Conservation (phyloP, 306 rosid species). For the Medicago arabica region DNA sequence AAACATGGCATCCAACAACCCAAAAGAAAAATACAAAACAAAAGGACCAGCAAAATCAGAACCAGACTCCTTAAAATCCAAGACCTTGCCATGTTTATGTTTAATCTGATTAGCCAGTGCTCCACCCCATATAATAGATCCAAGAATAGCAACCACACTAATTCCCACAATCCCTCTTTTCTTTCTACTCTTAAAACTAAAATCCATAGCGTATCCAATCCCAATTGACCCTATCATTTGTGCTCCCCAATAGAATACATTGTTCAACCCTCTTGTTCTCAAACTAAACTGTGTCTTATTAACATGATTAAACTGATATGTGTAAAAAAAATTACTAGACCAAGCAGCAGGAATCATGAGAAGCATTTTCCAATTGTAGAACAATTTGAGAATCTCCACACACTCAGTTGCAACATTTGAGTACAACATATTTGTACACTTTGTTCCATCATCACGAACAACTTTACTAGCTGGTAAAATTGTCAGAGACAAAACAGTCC, state of each 20-base stretch:
- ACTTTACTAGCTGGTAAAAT: conserved; percentile 71
- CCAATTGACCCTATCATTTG: conserved; percentile 88
- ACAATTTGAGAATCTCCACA: conserved; percentile 60
- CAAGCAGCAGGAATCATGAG: conserved; percentile 83
- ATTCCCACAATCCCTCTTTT: conserved; percentile 75
- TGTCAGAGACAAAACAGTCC: conserved; percentile 59
- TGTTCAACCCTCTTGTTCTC: conserved; percentile 94
- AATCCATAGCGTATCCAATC: conserved; percentile 85
- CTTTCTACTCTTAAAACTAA: conserved; percentile 77
- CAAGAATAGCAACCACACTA: conserved; percentile 59
- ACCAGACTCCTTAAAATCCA: conserved; percentile 77
- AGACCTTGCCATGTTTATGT: conserved; percentile 28
- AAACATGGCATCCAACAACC: conserved; percentile 92
- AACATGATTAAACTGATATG: conserved; percentile 86
- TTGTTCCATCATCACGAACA: conserved; percentile 72
- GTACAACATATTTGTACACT: conserved; percentile 68
- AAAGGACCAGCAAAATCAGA: conserved; percentile 76
- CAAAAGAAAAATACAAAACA: conserved; percentile 75
- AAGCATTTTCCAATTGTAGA: conserved; percentile 81
- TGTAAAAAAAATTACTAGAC: conserved; percentile 84
- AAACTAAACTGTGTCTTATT: conserved; percentile 66
- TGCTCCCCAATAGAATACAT: conserved; percentile 91
- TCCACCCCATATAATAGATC: conserved; percentile 78
- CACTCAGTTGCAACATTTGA: conserved; percentile 59
- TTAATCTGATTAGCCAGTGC: conserved; percentile 77